Evolutionary conservation across 495 filamentous ascomycete genomes (phyloP).

Genomic region (Podospora conica): DNA sequence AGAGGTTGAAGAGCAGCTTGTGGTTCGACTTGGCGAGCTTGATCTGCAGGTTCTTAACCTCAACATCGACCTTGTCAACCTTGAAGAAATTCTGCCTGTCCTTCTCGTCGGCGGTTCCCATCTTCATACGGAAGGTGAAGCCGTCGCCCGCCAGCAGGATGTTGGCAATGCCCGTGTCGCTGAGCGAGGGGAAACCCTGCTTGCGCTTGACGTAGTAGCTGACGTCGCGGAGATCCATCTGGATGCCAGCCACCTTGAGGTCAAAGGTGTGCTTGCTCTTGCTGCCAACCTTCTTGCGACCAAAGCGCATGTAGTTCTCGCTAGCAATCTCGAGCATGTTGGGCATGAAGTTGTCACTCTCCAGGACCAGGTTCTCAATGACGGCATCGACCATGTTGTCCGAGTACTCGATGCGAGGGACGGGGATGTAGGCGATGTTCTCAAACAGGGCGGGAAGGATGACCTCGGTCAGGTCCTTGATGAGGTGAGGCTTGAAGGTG

Average conservation of each 20-base stretch:
- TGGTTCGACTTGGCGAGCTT: conserved; percentile 91
- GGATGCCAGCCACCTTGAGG: conserved; percentile 80
- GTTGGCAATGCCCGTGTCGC: conserved; percentile 83
- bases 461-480: conserved; percentile 82
- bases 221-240: conserved; percentile 82
- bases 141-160: conserved; percentile 83
- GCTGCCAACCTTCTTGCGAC: conserved; percentile 70
- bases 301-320: conserved; percentile 95
- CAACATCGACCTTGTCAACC: conserved; percentile 79
- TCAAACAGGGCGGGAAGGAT: conserved; percentile 83
- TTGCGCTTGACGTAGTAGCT: conserved; percentile 96
- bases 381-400: conserved; percentile 81
- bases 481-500: conserved; percentile 81
- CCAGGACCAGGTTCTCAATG: conserved; percentile 89
- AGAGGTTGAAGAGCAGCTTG: conserved; percentile 79
- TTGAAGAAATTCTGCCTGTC: conserved; percentile 87
- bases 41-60: conserved; percentile 79
- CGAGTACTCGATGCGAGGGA: conserved; percentile 89
- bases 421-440: conserved; percentile 82
- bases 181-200: conserved; percentile 87
- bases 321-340: conserved; percentile 86
- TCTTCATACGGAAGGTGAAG: conserved; percentile 85
- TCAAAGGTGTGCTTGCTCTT: conserved; percentile 76
- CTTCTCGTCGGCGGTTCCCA: conserved; percentile 70
- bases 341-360: conserved; percentile 95